Percentiles rank a stretch among this genome's conserved stretches.
Conservation (phyloP, 345 rosid genomes). For the Dipteronia sinensis region DNA sequence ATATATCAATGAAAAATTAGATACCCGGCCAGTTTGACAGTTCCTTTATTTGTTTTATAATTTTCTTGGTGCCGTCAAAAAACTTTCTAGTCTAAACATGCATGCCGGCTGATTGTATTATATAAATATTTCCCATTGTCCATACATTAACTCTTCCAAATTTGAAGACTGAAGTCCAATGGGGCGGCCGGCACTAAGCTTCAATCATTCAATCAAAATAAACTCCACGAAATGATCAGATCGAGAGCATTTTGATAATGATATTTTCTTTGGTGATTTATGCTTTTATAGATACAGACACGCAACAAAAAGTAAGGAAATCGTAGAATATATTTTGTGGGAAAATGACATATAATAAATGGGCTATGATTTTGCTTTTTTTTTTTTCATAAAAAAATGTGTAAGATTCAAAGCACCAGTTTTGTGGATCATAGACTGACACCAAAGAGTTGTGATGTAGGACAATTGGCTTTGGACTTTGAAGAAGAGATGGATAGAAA, state of each 20-base stretch:
- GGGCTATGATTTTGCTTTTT: no score
- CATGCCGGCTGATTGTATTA: not conserved
- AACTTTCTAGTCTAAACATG: not conserved
- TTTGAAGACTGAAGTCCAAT: slow-evolving; percentile 11
- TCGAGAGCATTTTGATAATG: not conserved
- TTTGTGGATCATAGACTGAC: no score
- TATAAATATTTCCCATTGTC: not conserved
- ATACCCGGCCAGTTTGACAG: no score
- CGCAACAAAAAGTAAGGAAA: not conserved
- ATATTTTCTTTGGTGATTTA: not conserved
- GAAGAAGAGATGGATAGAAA: no score
- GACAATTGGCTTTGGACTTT: no score
- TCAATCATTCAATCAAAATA: not conserved
- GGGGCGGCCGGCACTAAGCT: slow-evolving; percentile 11
- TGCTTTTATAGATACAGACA: not conserved
- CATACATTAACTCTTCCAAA: not conserved
- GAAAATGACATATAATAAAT: slow-evolving; percentile 5
- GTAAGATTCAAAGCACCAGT: no score
- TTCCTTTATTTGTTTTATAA: not conserved
- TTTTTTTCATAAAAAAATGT: no score
- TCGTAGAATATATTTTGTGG: slow-evolving; percentile 3
- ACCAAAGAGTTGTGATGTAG: no score
- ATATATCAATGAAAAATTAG: no score
- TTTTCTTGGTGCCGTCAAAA: not conserved
- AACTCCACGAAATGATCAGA: not conserved